Conservation (phyloP, 768 basidiomycete genomes). For the Royoungia palumana region DNA sequence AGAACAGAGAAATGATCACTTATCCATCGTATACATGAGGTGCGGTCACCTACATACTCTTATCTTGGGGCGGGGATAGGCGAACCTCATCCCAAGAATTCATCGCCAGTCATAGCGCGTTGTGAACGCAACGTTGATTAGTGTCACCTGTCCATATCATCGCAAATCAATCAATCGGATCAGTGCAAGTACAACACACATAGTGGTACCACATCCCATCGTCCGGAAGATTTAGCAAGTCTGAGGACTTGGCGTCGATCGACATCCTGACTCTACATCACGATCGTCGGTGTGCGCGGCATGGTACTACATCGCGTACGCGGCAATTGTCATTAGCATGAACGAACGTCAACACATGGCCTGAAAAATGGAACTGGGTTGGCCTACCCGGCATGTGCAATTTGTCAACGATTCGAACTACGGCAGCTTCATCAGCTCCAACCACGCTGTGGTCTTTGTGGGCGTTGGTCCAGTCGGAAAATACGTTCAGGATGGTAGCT, state of each 20-base stretch:
- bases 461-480: constrained; percentile 38
- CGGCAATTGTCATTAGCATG: constrained; percentile 12
- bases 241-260: constrained; percentile 26
- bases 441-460: constrained; percentile 10
- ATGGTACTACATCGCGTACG: constrained; percentile 32
- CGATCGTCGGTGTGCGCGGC: background rate
- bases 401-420: constrained; percentile 13
- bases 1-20: too few species aligned
- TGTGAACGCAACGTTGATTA: constrained; percentile 15
- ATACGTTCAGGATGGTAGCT: constrained; percentile 40
- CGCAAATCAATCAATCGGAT: background rate
- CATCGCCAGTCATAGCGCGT: constrained; percentile 13
- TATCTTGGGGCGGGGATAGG: too few species aligned
- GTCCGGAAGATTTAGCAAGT: constrained; percentile 34
- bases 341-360: background rate
- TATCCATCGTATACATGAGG: too few species aligned
- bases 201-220: constrained; percentile 36
- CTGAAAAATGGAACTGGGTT: background rate
- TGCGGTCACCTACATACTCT: too few species aligned
- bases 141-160: constrained; percentile 8
- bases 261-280: constrained; percentile 23
- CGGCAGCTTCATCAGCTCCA: constrained; percentile 10
- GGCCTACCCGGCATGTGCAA: constrained; percentile 21
- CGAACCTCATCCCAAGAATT: too few species aligned
- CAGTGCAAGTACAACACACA: constrained; percentile 15